Conservation (phyloP, 2,329 filamentous ascomycete genomes). For the Uncinocarpus reesii region DNA sequence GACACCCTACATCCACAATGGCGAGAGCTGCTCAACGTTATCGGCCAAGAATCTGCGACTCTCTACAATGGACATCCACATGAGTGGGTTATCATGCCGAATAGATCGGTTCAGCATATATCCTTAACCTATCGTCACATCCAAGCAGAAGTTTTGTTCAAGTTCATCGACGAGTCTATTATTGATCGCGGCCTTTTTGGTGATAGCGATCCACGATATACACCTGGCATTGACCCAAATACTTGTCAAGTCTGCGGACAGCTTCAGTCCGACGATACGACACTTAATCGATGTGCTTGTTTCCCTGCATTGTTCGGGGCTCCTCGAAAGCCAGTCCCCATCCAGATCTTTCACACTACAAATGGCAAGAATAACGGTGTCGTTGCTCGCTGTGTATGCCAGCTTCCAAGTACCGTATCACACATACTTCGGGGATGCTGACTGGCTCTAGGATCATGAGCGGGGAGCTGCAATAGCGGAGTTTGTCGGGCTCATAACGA, state of each 20-base stretch:
- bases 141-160: constrained; percentile 17
- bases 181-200: constrained; percentile 43
- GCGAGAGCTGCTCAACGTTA: constrained; percentile 36
- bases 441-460: constrained; percentile 35
- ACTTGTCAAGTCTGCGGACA: constrained; percentile 40
- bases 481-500: constrained; percentile 47
- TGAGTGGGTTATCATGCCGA: constrained; percentile 20
- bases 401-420: constrained; percentile 26
- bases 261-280: constrained; percentile 42
- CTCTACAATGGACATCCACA: constrained; percentile 22
- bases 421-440: neutral
- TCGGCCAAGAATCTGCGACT: constrained; percentile 17
- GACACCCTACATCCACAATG: constrained; percentile 34
- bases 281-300: constrained; percentile 43
- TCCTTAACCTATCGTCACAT: constrained; percentile 19
- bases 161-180: constrained; percentile 37
- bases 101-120: constrained; percentile 15
- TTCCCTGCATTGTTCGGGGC: constrained; percentile 46
- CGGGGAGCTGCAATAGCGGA: constrained; percentile 46
- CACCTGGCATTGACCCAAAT: constrained; percentile 26
- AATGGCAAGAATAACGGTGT: constrained; percentile 49
- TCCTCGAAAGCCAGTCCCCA: constrained; percentile 26
- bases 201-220: constrained; percentile 41
- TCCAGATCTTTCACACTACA: constrained; percentile 45
- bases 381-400: constrained; percentile 21